phyloP scores from a whole-genome alignment of 768 basidiomycete species.

The Russula brevipes region DNA sequence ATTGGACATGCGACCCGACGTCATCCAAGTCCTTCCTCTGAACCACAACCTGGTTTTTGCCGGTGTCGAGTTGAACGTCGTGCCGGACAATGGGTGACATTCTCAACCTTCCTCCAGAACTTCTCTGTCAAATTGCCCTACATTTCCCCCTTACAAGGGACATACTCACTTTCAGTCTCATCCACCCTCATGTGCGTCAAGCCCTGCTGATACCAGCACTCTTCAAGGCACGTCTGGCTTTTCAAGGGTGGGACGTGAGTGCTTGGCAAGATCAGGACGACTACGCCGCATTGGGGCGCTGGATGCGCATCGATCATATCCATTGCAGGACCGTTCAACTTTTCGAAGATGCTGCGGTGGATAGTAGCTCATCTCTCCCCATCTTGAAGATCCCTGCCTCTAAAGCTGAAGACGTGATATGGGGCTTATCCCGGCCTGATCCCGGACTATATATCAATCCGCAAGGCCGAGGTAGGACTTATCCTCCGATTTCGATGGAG shows the following conservation, averaged over 20 bases:
- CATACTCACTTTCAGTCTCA: constrained; percentile 5
- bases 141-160: constrained; percentile 8
- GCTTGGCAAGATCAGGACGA: constrained; percentile 8
- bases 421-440: background rate
- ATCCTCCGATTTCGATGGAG: background rate
- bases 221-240: constrained; percentile 5
- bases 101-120: background rate
- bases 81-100: too few relatives aligned
- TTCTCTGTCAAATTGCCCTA: constrained; percentile 11
- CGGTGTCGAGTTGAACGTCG: too few relatives aligned
- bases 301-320: constrained; percentile 4
- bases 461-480: background rate
- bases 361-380: background rate
- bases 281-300: background rate
- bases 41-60: too few relatives aligned
- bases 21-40: background rate
- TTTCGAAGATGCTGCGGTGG: background rate
- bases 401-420: too few relatives aligned
- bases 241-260: constrained; percentile 6
- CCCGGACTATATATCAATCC: too few relatives aligned
- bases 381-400: background rate
- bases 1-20: background rate
- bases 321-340: constrained; percentile 6
- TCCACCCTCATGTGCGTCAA: background rate
- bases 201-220: constrained; percentile 2